These are phyloP conservation scores for Candida pseudofarinosa DNA, from an alignment of 805 yeast genomes.

Conservation along the genomic window DNA sequence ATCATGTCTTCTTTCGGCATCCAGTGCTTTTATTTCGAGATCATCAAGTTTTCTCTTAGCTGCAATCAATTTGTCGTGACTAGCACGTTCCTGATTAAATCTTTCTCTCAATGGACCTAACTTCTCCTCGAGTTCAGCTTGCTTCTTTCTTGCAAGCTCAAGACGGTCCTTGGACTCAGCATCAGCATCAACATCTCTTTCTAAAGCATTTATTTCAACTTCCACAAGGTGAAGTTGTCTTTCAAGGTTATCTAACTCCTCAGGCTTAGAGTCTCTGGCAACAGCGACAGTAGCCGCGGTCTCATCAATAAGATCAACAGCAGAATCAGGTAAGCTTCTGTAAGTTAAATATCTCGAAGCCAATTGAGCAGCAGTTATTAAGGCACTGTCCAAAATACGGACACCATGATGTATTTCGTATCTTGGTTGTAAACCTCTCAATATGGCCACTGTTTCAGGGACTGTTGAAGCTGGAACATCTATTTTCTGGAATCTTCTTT, in stretches of 20 bases:
- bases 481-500: slow-evolving; percentile 95
- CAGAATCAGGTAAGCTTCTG: slow-evolving; percentile 91
- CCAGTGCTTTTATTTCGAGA: slow-evolving; percentile 84
- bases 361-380: slow-evolving; percentile 88
- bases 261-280: slow-evolving; percentile 97
- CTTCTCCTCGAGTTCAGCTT: slow-evolving; percentile 81
- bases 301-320: slow-evolving; percentile 90
- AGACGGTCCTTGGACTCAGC: slow-evolving; percentile 82
- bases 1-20: slow-evolving; percentile 96
- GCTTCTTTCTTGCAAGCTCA: slow-evolving; percentile 69
- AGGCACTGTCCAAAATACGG: slow-evolving; percentile 87
- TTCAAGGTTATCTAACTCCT: slow-evolving; percentile 89
- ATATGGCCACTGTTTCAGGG: slow-evolving; percentile 89
- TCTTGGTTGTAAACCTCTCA: slow-evolving; percentile 90
- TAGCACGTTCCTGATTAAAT: slow-evolving; percentile 80
- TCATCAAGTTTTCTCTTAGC: slow-evolving; percentile 92
- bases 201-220: slow-evolving; percentile 94
- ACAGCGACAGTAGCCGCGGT: slow-evolving; percentile 95
- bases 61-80: slow-evolving; percentile 84
- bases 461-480: slow-evolving; percentile 93
- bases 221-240: slow-evolving; percentile 87
- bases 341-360: slow-evolving; percentile 91
- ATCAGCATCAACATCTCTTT: slow-evolving; percentile 88
- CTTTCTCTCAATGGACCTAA: slow-evolving; percentile 81
- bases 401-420: slow-evolving; percentile 96